phyloP scores from a whole-genome alignment of 306 rosid genomes.

The Dicorynia guianensis region DNA sequence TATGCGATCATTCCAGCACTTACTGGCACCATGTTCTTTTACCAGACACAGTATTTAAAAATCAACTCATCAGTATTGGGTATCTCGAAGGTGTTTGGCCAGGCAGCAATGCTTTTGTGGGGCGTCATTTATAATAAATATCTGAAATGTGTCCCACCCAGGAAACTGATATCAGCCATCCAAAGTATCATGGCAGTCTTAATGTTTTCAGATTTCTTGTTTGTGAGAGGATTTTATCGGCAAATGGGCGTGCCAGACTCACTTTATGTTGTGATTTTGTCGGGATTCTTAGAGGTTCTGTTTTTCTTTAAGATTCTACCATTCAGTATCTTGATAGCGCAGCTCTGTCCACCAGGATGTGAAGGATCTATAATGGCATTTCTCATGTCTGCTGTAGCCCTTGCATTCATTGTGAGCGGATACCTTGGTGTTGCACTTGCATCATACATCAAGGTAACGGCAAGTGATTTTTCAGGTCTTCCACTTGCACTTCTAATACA shows the following conservation, averaged over 20 bases:
- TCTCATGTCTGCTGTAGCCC: conserved; percentile 77
- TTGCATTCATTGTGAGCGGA: conserved; percentile 83
- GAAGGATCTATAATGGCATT: conserved; percentile 97
- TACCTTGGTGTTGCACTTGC: conserved; percentile 86
- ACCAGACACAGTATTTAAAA: conserved; percentile 76
- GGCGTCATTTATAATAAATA: conserved; percentile 66
- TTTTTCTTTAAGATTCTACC: conserved; percentile 84
- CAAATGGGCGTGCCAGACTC: conserved; percentile 76
- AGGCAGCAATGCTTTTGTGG: conserved; percentile 86
- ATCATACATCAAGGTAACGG: conserved; percentile 64
- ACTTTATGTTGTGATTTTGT: conserved; percentile 73
- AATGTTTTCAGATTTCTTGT: conserved; percentile 86
- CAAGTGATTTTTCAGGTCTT: conserved; percentile 77
- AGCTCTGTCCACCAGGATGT: conserved; percentile 84
- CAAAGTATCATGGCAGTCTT: conserved; percentile 71
- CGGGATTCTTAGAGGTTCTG: conserved; percentile 81
- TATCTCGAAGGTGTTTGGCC: conserved; percentile 88
- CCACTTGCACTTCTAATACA: conserved; percentile 71
- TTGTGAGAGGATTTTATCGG: conserved; percentile 68
- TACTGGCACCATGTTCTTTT: conserved; percentile 95
- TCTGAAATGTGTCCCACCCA: conserved; percentile 66
- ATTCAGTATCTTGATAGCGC: conserved; percentile 74
- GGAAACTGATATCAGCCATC: conserved; percentile 75
- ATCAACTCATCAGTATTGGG: conserved; percentile 77
- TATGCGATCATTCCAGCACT: conserved; percentile 81